Conservation (phyloP, 495 filamentous ascomycete species). For the Sporormia fimetaria region DNA sequence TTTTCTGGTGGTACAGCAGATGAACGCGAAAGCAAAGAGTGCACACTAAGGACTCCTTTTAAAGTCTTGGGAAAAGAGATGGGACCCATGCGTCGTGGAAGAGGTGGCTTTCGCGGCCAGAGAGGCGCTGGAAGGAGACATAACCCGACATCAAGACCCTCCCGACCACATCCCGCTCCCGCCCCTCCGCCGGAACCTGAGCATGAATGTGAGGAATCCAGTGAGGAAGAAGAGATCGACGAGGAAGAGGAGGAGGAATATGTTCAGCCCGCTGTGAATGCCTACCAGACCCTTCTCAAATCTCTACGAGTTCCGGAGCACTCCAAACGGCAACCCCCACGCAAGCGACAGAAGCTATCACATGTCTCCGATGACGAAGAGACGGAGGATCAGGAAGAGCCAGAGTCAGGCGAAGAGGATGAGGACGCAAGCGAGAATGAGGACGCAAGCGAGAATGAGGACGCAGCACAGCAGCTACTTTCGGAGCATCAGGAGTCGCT, state of each 20-base stretch:
- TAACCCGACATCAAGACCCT: conserved; percentile 21
- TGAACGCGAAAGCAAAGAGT: background rate
- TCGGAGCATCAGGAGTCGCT: conserved; percentile 11
- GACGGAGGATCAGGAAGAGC: conserved; percentile 29
- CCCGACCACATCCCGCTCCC: too few species aligned
- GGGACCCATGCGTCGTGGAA: conserved; percentile 19
- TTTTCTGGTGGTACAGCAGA: conserved; percentile 2
- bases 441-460: background rate
- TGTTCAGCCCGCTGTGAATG: conserved; percentile 20
- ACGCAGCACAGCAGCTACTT: background rate
- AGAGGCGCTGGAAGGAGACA: conserved; percentile 6
- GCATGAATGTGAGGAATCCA: conserved; percentile 14
- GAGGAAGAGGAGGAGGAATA: conserved; percentile 27
- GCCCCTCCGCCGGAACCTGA: background rate
- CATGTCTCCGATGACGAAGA: background rate
- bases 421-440: background rate
- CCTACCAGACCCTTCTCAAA: conserved; percentile 36
- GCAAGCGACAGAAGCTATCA: conserved; percentile 56
- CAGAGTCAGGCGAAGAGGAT: too few species aligned
- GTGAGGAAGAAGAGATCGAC: conserved; percentile 19
- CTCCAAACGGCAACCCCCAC: conserved; percentile 43
- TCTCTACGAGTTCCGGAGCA: conserved; percentile 39
- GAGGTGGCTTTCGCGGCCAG: conserved; percentile 25
- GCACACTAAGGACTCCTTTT: conserved; percentile 2
- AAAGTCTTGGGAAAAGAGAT: too few species aligned